phyloP scores from a whole-genome alignment of 129 eudicot species.

The Helichrysum umbraculigerum region DNA sequence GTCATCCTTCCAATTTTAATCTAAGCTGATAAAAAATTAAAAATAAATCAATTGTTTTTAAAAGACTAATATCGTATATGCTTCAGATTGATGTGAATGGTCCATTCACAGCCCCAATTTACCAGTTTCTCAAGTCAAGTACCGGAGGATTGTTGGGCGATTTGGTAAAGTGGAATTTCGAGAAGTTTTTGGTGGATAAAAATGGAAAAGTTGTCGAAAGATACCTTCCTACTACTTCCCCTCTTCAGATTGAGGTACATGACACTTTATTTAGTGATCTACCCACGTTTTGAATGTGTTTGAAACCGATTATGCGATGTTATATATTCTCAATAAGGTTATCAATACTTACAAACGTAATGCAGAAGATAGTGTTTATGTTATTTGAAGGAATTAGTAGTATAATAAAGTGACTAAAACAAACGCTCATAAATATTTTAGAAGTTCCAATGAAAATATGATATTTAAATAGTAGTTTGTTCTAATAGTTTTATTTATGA shows the following conservation, averaged over 20 bases:
- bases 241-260: conserved; percentile 81
- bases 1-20: background rate
- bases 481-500: too few species aligned
- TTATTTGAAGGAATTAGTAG: too few species aligned
- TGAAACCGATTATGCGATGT: background rate
- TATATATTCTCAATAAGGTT: background rate
- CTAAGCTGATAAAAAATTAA: too few species aligned
- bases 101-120: conserved; percentile 77
- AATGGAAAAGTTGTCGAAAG: conserved; percentile 78
- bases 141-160: conserved; percentile 89
- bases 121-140: conserved; percentile 73
- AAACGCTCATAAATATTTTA: too few species aligned
- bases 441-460: too few species aligned
- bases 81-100: conserved; percentile 90
- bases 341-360: background rate
- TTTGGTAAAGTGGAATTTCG: conserved; percentile 89
- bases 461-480: too few species aligned
- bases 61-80: conserved; percentile 12
- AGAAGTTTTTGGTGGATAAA: conserved; percentile 88
- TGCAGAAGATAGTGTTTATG: background rate
- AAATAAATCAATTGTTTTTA: background rate
- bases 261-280: background rate
- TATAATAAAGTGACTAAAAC: too few species aligned
- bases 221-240: conserved; percentile 90
- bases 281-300: background rate